Base-by-base conservation (phyloP, 2,329 filamentous ascomycete species). In the Cladophialophora psammophila region DNA sequence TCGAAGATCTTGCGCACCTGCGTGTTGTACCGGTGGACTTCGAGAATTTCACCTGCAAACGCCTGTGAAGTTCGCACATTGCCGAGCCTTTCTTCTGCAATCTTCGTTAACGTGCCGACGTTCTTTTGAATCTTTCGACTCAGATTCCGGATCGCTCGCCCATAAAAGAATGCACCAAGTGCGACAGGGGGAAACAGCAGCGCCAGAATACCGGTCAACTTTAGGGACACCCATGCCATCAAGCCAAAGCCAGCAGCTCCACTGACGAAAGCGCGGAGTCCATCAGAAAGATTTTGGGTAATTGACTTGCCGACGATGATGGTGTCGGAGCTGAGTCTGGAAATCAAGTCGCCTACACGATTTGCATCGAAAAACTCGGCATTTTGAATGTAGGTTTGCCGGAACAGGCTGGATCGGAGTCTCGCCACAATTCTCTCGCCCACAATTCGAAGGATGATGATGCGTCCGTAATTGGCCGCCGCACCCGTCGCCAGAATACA, bases 301-400 rank as follows among this genome's bases (percentile, higher is more conserved):
- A 99, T 97, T 75, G 93, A 97, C 81, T 99, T 99, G 76, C 94
- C 95, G 63, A 99, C 95, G 75, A 99, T 96, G 75, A 98, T 93
- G 0, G 95, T 97, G 78, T 99, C 96, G 1, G 94, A 96, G 75
- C 94, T 94, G 54, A 99, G 87, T 42, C 96, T 90, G 42, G 94
- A 98, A 75, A 99, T 97, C 73, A 99, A 83, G 77, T 99, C 95
- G 77, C 95, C 95, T 32, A 97, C 94, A 32, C 95, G 88, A 80
- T 99, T 99, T 45, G 95, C 95, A 77, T 99, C 95, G 76, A 99
- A 99, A 82, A 99, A 99, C 38, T 73, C 72, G 66, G 95, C 95
- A 78, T 99, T 95, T 78, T 99, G 95, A n/a, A 95, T 86, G 74
- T 96, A 96, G 0, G 95, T 99, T 71, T 91, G 88, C 71, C 93